These are phyloP conservation scores for Avena sativa DNA, from an alignment of 176 grass and related monocot genomes.

Conservation along the genomic window DNA sequence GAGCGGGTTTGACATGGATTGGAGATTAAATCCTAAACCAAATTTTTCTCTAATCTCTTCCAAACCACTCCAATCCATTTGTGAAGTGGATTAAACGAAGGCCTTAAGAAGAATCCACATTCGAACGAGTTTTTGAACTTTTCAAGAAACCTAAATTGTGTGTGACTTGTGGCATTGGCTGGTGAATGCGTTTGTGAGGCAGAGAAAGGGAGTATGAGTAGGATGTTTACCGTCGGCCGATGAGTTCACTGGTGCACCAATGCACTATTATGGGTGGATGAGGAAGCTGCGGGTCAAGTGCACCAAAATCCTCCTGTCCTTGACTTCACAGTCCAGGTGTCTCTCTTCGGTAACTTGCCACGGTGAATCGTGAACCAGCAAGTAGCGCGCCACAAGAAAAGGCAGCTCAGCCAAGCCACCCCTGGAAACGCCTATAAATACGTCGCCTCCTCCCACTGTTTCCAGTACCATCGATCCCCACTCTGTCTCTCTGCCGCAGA, in stretches of 20 bases:
- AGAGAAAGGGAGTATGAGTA: too few species aligned
- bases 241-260: too few species aligned
- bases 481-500: neutral
- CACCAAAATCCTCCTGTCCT: neutral
- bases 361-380: neutral
- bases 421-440: conserved; percentile 47
- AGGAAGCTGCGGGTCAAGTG: neutral
- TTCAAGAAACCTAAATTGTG: neutral
- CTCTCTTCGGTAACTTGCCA: neutral
- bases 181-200: neutral
- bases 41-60: too few species aligned
- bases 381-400: neutral
- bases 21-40: too few species aligned
- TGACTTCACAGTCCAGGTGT: neutral
- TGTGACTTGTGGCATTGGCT: neutral
- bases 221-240: too few species aligned
- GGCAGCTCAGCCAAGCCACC: neutral
- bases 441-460: neutral
- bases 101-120: neutral
- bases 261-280: neutral
- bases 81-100: too few species aligned
- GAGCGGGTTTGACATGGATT: too few species aligned
- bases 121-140: neutral
- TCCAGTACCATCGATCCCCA: conserved; percentile 13
- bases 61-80: too few species aligned